These are phyloP conservation scores for Geoglossum cookeanum DNA, from an alignment of 2,329 filamentous ascomycete genomes.

Conservation along the genomic window DNA sequence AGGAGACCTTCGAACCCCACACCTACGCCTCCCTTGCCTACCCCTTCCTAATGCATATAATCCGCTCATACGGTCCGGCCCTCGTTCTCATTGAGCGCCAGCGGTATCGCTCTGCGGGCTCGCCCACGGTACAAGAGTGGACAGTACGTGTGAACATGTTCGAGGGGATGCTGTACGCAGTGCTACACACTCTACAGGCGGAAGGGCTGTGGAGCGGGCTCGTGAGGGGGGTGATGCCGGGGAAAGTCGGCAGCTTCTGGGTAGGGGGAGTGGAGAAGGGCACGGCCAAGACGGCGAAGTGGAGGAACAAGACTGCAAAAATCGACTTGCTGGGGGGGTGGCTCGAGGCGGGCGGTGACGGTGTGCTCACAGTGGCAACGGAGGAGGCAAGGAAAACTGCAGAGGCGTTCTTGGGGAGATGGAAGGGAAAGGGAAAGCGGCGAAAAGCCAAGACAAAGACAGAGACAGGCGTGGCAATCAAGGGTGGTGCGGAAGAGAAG, in stretches of 20 bases:
- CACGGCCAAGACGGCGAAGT: constrained; percentile 23
- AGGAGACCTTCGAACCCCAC: constrained; percentile 32
- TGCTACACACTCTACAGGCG: constrained; percentile 36
- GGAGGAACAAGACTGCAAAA: constrained; percentile 36
- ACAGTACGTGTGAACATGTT: constrained; percentile 65
- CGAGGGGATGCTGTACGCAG: constrained; percentile 62
- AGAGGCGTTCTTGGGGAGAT: constrained; percentile 4
- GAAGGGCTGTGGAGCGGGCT: constrained; percentile 24
- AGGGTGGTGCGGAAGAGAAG: constrained; percentile 4
- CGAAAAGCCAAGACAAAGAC: not conserved
- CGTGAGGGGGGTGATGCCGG: constrained; percentile 33
- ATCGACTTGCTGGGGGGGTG: constrained; percentile 41
- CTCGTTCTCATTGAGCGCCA: constrained; percentile 50
- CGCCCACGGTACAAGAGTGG: constrained; percentile 55
- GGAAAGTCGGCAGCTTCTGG: constrained; percentile 37
- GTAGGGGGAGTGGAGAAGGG: constrained; percentile 7
- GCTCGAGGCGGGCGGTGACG: constrained; percentile 19
- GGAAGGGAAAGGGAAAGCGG: constrained; percentile 1
- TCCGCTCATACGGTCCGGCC: constrained; percentile 38
- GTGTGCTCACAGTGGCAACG: not conserved
- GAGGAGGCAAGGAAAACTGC: not conserved
- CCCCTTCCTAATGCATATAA: constrained; percentile 27
- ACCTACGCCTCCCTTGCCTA: constrained; percentile 37
- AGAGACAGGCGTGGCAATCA: not conserved
- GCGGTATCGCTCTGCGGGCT: constrained; percentile 33